A percentile compares a stretch with the other conserved stretches of the same genome.
Evolutionary conservation across 306 rosid genomes (phyloP).

Genomic region (Prunus davidiana): DNA sequence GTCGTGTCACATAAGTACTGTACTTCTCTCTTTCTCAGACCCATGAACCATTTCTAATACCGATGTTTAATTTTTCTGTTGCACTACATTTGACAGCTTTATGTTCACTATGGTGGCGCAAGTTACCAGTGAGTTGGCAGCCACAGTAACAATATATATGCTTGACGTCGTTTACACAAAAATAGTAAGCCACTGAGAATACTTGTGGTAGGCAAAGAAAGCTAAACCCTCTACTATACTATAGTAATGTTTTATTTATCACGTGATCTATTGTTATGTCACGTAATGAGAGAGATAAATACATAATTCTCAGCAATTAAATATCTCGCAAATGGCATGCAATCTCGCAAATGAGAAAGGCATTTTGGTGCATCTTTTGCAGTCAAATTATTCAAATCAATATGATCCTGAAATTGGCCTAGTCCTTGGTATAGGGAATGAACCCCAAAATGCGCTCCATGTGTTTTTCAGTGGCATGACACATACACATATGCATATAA

Average conservation of each 20-base stretch:
- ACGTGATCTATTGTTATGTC: too few species aligned
- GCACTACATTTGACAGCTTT: slow-evolving; percentile 2
- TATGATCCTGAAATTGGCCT: background rate
- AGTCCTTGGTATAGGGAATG: slow-evolving; percentile 16
- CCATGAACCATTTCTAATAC: background rate
- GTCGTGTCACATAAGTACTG: background rate
- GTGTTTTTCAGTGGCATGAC: slow-evolving; percentile 34
- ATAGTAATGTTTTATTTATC: too few species aligned
- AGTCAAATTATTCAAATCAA: background rate
- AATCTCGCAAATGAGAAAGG: background rate
- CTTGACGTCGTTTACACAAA: background rate
- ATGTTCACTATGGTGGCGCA: background rate
- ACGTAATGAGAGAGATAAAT: too few species aligned
- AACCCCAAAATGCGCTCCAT: slow-evolving; percentile 36
- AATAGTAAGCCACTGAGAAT: background rate
- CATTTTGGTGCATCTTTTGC: background rate
- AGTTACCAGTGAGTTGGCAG: background rate
- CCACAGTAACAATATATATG: background rate
- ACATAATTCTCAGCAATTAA: too few species aligned
- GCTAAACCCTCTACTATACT: background rate
- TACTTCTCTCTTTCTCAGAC: slow-evolving; percentile 6
- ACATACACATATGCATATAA: background rate
- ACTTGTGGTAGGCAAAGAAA: background rate
- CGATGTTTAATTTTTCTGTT: background rate
- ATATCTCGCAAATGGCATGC: too few species aligned